Base-by-base conservation (phyloP, 352 stramenopile species). In the Globisporangium paddicum region DNA sequence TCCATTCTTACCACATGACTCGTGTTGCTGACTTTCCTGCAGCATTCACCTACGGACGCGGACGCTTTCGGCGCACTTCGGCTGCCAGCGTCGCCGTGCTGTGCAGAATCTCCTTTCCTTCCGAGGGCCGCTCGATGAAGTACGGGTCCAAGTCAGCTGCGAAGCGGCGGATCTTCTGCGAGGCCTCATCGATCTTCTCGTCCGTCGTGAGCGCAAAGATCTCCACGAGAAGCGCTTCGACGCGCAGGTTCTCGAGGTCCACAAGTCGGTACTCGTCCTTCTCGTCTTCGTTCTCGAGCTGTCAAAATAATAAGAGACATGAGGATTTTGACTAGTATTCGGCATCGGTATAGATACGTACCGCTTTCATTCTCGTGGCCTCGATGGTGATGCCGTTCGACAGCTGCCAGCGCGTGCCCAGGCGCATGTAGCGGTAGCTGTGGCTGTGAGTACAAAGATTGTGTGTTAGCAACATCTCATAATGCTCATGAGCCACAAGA, bases 251-350 rank as follows among this genome's bases (percentile, higher is more conserved):
- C 53, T 94, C 82, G 16, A 94, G 55, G 51, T 91, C 84, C 18
- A 92, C 84, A 1, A 94, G 67, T n/a, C 82, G 82, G 42, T 91
- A 90, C 40, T 94, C 77, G 53, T 94, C 84, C 28, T 91, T 87
- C 53, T 87, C 77, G 42, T 92, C 84, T 55, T 91, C 80, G 44
- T 90, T 94, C 35, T 87, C 65, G 16, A 94, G 58, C 83, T 93
- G 57, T 9, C 18, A 19, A 28, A 19, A 55, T 3, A 37, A 44
- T 2, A 25, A 38, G 21, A 6, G n/a, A n/a, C n/a, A n/a, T n/a
- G n/a, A n/a, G n/a, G n/a, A n/a, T n/a, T n/a, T n/a, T n/a, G n/a
- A n/a, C n/a, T n/a, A n/a, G n/a, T n/a, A n/a, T n/a, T n/a, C n/a
- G n/a, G n/a, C n/a, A n/a, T n/a, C n/a, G n/a, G n/a, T n/a, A n/a